Evolutionary conservation across 768 basidiomycete species (phyloP), one percentile per base, ranked within the genome.

Genomic region (Lactarius hengduanensis): DNA sequence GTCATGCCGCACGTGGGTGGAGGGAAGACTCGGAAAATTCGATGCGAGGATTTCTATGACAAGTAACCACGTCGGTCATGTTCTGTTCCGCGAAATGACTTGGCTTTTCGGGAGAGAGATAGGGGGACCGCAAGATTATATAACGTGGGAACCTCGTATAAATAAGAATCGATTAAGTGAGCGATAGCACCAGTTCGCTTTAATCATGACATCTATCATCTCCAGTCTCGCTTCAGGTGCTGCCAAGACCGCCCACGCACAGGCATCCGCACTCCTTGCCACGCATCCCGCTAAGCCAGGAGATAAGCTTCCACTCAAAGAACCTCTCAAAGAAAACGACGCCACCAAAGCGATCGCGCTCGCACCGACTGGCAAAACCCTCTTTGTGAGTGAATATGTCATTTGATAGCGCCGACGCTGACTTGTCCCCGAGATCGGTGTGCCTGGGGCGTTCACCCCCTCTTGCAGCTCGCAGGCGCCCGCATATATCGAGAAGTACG

Each of bases 401-500:
- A 9, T 22, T 20, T 55, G n/a, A 26, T 26, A 38, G 50, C 36
- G 59, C 28, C 22, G 38, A 53, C 28, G 6, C 34, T 36, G n/a
- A 30, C 34, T 8, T 9, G 26, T 18, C 22, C 18, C 4, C 36
- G 28, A 70, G 70, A 47, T 71, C 30, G 70, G 68, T 26, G 68
- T 71, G 10, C 69, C 69, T 30, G 70, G 69, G 20, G 70, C 70
- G 0, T 71, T 71, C 41, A 70, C 70, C 22, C 70, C 70, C 13
- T 53, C 68, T 13, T 70, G 70, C 43, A 66, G 63, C 59, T 62
- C 34, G 58, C 69, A 71, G 36, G 69, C 55, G 20, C 70, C 70
- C 1, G 70, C 65, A 11, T 94, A 89, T 78, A 82, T 94, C 69
- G 74, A 82, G 62, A 80, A 81, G 61, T 89, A 84, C 75, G 82